Evolutionary conservation across 805 yeast species (phyloP).

Genomic region (Sporopachydermia lactativora): DNA sequence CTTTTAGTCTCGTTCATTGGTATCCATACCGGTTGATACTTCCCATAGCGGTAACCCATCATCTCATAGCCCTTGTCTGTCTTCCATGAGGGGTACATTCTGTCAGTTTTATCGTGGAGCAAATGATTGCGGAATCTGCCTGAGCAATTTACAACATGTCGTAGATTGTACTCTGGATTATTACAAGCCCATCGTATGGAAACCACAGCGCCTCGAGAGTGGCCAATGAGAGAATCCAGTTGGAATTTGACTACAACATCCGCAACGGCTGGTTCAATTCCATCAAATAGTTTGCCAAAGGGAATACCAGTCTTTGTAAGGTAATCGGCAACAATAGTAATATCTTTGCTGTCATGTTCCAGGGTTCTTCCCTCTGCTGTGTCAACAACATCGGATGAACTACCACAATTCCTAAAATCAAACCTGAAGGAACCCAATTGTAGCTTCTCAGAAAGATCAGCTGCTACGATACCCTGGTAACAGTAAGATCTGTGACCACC

Average conservation of each 20-base stretch:
- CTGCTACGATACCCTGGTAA: constrained; percentile 53
- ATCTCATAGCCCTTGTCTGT: constrained; percentile 26
- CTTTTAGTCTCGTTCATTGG: constrained; percentile 37
- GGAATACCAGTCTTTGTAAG: constrained; percentile 12
- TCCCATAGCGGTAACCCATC: constrained; percentile 36
- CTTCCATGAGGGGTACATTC: constrained; percentile 24
- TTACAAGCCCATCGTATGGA: constrained; percentile 57
- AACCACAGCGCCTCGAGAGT: constrained; percentile 70
- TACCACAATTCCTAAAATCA: constrained; percentile 81
- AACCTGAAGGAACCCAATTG: constrained; percentile 61
- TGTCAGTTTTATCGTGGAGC: constrained; percentile 26
- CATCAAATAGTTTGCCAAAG: constrained; percentile 9
- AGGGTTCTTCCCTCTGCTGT: constrained; percentile 22
- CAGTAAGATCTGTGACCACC: constrained; percentile 77
- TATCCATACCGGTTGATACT: constrained; percentile 25
- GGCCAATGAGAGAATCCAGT: constrained; percentile 51
- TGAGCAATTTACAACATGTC: constrained; percentile 56
- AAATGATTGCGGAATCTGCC: constrained; percentile 49
- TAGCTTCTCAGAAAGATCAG: constrained; percentile 35
- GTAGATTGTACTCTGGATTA: constrained; percentile 31
- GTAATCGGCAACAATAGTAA: constrained; percentile 31
- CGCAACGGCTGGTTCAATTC: constrained; percentile 19
- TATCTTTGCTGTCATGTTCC: constrained; percentile 53
- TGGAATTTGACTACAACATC: constrained; percentile 22
- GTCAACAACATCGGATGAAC: constrained; percentile 38